These are phyloP conservation scores for Imleria badia DNA, from an alignment of 768 basidiomycete genomes.

Conservation along the genomic window DNA sequence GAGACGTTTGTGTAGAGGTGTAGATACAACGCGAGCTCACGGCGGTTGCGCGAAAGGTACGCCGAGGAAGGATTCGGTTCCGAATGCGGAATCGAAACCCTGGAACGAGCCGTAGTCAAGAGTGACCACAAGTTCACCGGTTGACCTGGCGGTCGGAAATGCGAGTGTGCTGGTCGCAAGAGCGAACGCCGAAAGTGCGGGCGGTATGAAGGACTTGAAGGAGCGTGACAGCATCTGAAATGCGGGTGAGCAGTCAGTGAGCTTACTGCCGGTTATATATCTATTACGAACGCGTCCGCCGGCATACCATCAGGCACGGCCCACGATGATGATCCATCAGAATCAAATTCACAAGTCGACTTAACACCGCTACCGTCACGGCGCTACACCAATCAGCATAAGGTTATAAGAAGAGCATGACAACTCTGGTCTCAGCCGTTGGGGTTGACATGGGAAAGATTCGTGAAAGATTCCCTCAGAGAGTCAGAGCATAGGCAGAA, in stretches of 20 bases:
- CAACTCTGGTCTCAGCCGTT: too few relatives aligned
- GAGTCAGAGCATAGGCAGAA: too few relatives aligned
- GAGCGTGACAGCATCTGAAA: background rate
- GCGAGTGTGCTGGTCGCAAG: background rate
- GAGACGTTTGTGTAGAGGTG: background rate
- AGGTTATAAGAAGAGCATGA: too few relatives aligned
- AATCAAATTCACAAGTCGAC: too few relatives aligned
- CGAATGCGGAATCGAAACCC: constrained; percentile 8
- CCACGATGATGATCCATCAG: too few relatives aligned
- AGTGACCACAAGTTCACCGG: constrained; percentile 4
- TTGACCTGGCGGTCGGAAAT: background rate
- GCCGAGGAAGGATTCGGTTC: background rate
- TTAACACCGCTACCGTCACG: too few relatives aligned
- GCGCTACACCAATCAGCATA: too few relatives aligned
- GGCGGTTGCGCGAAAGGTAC: constrained; percentile 1
- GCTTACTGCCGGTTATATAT: too few relatives aligned
- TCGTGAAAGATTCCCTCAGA: too few relatives aligned
- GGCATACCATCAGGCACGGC: too few relatives aligned
- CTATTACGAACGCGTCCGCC: too few relatives aligned
- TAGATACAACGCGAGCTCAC: background rate
- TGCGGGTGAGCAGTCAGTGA: background rate
- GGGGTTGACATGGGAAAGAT: too few relatives aligned
- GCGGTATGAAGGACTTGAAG: background rate
- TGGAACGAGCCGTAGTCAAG: constrained; percentile 21
- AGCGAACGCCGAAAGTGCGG: background rate